Evolutionary conservation across 768 basidiomycete species (phyloP).

Genomic region (Collybiopsis confluens): DNA sequence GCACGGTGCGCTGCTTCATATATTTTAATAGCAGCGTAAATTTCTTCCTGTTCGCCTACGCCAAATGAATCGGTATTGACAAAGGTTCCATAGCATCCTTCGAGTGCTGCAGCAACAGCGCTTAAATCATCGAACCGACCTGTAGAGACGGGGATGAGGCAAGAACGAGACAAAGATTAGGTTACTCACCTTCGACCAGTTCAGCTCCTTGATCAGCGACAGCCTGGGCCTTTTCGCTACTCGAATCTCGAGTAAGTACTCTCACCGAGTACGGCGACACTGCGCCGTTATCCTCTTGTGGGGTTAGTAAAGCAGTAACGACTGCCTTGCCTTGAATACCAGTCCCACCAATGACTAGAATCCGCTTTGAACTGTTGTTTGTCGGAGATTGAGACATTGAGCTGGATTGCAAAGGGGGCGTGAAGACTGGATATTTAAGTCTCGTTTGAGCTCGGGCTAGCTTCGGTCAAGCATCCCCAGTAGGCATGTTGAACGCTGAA

Average conservation of each 20-base stretch:
- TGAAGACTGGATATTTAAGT: too few relatives aligned
- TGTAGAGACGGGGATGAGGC: neutral
- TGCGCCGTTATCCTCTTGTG: constrained; percentile 27
- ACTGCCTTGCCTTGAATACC: constrained; percentile 41
- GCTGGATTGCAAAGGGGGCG: too few relatives aligned
- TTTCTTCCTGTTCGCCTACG: constrained; percentile 2
- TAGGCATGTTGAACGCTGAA: too few relatives aligned
- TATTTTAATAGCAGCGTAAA: constrained; percentile 2
- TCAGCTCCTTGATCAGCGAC: constrained; percentile 31
- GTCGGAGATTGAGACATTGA: too few relatives aligned
- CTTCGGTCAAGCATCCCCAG: too few relatives aligned
- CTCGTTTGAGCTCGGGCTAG: too few relatives aligned
- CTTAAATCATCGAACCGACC: constrained; percentile 12
- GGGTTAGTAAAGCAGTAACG: constrained; percentile 32
- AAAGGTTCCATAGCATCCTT: constrained; percentile 26
- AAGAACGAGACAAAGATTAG: neutral
- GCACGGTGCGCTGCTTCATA: constrained; percentile 4
- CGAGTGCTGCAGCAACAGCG: constrained; percentile 24
- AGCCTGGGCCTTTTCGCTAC: constrained; percentile 28
- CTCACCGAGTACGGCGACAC: constrained; percentile 39
- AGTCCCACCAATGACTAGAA: constrained; percentile 43
- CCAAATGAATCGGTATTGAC: constrained; percentile 13
- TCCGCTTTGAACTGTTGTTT: too few relatives aligned
- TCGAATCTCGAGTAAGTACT: constrained; percentile 35
- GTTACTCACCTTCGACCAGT: neutral